Evolutionary conservation across 1,284 basidiomycete species (phyloP).

Genomic region (Ceratobasidium sp.): DNA sequence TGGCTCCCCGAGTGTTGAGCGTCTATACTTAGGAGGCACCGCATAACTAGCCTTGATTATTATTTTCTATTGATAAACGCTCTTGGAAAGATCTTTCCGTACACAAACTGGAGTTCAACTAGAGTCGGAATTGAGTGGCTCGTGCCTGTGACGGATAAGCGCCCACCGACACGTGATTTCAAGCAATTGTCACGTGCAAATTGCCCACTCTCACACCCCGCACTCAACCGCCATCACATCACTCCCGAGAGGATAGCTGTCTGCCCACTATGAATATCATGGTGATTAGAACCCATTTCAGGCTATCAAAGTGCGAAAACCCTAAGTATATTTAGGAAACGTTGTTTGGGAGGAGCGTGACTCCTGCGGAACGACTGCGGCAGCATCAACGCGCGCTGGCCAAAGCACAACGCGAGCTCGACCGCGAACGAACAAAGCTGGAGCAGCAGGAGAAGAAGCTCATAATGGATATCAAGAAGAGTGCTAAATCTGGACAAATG

Average conservation of each 20-base stretch:
- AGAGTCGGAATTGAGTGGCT: not conserved
- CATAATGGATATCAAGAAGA: conserved; percentile 93
- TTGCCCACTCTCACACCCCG: conserved; percentile 29
- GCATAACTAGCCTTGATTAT: too few relatives aligned
- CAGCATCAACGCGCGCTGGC: conserved; percentile 95
- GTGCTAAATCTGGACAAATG: conserved; percentile 94
- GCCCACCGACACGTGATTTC: not conserved
- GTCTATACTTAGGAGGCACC: too few relatives aligned
- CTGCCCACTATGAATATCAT: conserved; percentile 42
- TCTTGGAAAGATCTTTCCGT: too few relatives aligned
- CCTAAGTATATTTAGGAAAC: conserved; percentile 69
- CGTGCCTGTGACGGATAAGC: not conserved
- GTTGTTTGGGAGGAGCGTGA: conserved; percentile 91
- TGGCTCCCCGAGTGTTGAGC: too few relatives aligned
- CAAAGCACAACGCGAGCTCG: conserved; percentile 96
- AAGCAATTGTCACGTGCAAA: conserved; percentile 9
- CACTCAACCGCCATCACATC: conserved; percentile 3
- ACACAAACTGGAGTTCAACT: too few relatives aligned
- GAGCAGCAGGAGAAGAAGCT: conserved; percentile 96
- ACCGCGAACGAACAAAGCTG: conserved; percentile 92
- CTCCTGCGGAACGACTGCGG: conserved; percentile 93
- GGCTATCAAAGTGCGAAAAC: not conserved
- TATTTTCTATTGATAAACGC: too few relatives aligned
- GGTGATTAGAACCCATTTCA: conserved; percentile 3
- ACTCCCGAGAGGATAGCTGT: not conserved